Percentiles rank a stretch among this genome's conserved stretches.
These are phyloP conservation scores for Eleusine coracana DNA, from an alignment of 176 grass and related monocot species.

Conservation along the genomic window DNA sequence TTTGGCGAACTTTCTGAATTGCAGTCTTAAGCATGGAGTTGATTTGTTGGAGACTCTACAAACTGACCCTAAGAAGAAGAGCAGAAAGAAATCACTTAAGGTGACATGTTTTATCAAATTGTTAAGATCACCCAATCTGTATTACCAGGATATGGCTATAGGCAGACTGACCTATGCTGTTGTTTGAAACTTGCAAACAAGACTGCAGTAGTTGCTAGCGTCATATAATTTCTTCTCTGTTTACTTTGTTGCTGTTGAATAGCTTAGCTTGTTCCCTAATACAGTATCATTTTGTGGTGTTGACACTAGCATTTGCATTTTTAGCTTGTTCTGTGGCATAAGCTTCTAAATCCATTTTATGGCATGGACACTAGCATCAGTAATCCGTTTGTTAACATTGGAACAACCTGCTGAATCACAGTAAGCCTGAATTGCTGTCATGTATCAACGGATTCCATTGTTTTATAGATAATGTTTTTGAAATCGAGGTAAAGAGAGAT, in stretches of 20 bases:
- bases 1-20: slow-evolving; percentile 42
- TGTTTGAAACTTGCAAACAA: slow-evolving; percentile 15
- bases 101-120: slow-evolving; percentile 33
- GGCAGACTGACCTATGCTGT: neutral
- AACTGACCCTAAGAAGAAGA: slow-evolving; percentile 67
- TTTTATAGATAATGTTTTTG: neutral
- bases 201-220: neutral
- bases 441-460: neutral
- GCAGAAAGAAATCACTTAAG: slow-evolving; percentile 95
- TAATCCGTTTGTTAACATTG: neutral
- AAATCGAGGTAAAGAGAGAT: neutral
- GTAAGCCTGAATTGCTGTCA: neutral
- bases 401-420: neutral
- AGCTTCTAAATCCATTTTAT: neutral
- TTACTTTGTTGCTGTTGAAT: neutral
- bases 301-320: neutral
- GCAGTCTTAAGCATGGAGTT: slow-evolving; percentile 82
- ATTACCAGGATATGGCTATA: slow-evolving; percentile 10
- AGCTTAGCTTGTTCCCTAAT: neutral
- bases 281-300: neutral
- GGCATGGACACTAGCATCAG: neutral
- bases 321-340: neutral
- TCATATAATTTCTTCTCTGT: neutral
- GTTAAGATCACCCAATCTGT: slow-evolving; percentile 2
- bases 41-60: slow-evolving; percentile 77